Evolutionary conservation across 371 early-diverging fungal species (phyloP).

Genomic region (Mortierella sp.): DNA sequence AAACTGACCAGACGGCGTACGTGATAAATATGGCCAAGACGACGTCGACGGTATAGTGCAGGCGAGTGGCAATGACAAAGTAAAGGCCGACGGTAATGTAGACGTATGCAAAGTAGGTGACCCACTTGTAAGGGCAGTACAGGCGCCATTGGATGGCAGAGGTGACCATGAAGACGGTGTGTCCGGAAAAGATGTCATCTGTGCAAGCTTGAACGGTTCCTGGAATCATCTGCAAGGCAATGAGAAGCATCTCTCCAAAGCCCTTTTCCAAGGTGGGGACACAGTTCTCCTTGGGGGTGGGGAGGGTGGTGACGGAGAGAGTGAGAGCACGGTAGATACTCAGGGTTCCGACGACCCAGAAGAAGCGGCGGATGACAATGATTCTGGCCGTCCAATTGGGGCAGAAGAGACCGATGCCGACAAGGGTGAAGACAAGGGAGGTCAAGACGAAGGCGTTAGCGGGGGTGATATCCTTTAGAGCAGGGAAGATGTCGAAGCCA

Average conservation of each 20-base stretch:
- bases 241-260: conserved; percentile 45
- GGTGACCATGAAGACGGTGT: conserved; percentile 73
- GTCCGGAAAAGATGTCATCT: conserved; percentile 82
- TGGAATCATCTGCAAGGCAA: conserved; percentile 57
- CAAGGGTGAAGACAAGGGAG: conserved; percentile 58
- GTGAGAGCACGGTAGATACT: conserved; percentile 72
- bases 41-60: conserved; percentile 80
- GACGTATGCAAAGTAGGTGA: conserved; percentile 62
- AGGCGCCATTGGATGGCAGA: conserved; percentile 71
- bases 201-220: conserved; percentile 71
- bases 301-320: conserved; percentile 74
- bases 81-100: conserved; percentile 63
- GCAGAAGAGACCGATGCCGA: conserved; percentile 58
- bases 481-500: conserved; percentile 50
- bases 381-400: conserved; percentile 63
- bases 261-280: conserved; percentile 53
- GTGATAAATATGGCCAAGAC: conserved; percentile 72
- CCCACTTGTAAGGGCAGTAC: conserved; percentile 63
- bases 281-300: conserved; percentile 67
- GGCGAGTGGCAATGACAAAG: conserved; percentile 70
- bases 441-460: conserved; percentile 63
- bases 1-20: conserved; percentile 55
- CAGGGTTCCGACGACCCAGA: conserved; percentile 67
- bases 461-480: conserved; percentile 26
- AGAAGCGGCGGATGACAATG: conserved; percentile 66